A percentile compares a stretch with the other conserved stretches of the same genome.
These are phyloP conservation scores for Podospora comata DNA, from an alignment of 495 filamentous ascomycete genomes.

Conservation along the genomic window DNA sequence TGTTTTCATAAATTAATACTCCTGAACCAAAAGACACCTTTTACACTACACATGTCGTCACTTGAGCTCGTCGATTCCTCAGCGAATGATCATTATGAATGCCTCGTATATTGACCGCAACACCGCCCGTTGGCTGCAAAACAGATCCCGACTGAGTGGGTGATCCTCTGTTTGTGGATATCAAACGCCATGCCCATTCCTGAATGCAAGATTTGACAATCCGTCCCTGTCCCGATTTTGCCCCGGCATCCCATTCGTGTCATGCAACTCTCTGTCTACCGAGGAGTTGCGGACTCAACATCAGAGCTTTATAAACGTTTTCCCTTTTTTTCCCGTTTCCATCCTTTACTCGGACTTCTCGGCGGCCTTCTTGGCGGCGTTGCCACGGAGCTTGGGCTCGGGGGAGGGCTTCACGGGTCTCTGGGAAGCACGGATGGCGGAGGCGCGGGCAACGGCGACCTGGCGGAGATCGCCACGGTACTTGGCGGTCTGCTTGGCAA, in stretches of 20 bases:
- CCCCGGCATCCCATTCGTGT: conserved; percentile 27
- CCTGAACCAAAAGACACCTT: neutral
- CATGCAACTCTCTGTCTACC: conserved; percentile 17
- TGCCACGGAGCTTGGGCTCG: conserved; percentile 71
- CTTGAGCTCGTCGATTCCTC: neutral
- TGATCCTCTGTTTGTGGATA: conserved; percentile 32
- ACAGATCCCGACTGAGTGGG: conserved; percentile 27
- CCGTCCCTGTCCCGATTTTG: conserved; percentile 24
- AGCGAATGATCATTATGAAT: conserved; percentile 11
- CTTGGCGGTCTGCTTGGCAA: conserved; percentile 78
- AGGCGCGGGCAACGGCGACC: conserved; percentile 83
- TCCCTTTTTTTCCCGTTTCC: conserved; percentile 18
- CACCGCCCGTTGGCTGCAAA: conserved; percentile 17
- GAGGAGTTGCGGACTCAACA: conserved; percentile 25
- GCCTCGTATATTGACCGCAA: conserved; percentile 18
- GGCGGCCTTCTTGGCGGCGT: conserved; percentile 72
- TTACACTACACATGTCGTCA: neutral
- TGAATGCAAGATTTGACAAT: conserved; percentile 33
- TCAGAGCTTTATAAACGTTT: conserved; percentile 15
- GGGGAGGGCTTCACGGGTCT: conserved; percentile 70
- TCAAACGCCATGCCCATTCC: conserved; percentile 40
- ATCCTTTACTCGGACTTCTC: conserved; percentile 27
- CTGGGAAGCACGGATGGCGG: conserved; percentile 78
- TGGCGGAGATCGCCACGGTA: conserved; percentile 86
- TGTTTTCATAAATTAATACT: neutral